Percentiles rank a stretch among this genome's conserved stretches.
Conservation (phyloP, 2,329 filamentous ascomycete genomes). For the Trichoderma koningii region DNA sequence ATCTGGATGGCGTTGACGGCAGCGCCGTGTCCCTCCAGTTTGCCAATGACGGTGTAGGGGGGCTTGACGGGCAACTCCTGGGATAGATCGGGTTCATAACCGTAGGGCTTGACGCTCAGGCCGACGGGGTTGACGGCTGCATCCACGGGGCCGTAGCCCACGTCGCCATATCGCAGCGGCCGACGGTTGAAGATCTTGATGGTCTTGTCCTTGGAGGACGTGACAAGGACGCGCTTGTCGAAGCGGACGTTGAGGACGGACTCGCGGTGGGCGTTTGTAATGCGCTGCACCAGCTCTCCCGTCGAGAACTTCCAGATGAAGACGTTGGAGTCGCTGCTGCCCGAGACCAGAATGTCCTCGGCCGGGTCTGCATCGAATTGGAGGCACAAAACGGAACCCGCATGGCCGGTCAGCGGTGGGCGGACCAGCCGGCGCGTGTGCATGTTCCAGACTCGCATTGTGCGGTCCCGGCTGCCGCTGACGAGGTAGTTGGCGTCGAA, state of each 20-base stretch:
- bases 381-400: constrained; percentile 85
- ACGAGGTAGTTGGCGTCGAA: constrained; percentile 84
- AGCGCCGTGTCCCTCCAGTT: constrained; percentile 79
- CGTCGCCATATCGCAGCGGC: constrained; percentile 61
- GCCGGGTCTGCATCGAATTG: constrained; percentile 89
- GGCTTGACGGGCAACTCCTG: constrained; percentile 55
- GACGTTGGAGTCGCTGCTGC: constrained; percentile 87
- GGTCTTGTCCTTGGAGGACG: constrained; percentile 94
- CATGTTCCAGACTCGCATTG: constrained; percentile 87
- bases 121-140: constrained; percentile 55
- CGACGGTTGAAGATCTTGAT: constrained; percentile 95
- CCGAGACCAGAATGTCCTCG: constrained; percentile 92
- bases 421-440: constrained; percentile 75
- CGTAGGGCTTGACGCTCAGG: constrained; percentile 55
- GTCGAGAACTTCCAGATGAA: constrained; percentile 95
- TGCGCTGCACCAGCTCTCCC: constrained; percentile 74
- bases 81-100: constrained; percentile 51
- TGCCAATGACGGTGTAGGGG: constrained; percentile 76
- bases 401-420: constrained; percentile 74
- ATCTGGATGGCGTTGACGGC: constrained; percentile 97
- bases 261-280: constrained; percentile 78
- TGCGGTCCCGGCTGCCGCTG: constrained; percentile 87
- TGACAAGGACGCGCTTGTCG: constrained; percentile 87
- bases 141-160: constrained; percentile 52
- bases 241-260: constrained; percentile 94